Percentiles rank a stretch among this genome's conserved stretches.
These are phyloP conservation scores for Boletus eberwhitei DNA, from an alignment of 768 basidiomycete species.

Conservation along the genomic window DNA sequence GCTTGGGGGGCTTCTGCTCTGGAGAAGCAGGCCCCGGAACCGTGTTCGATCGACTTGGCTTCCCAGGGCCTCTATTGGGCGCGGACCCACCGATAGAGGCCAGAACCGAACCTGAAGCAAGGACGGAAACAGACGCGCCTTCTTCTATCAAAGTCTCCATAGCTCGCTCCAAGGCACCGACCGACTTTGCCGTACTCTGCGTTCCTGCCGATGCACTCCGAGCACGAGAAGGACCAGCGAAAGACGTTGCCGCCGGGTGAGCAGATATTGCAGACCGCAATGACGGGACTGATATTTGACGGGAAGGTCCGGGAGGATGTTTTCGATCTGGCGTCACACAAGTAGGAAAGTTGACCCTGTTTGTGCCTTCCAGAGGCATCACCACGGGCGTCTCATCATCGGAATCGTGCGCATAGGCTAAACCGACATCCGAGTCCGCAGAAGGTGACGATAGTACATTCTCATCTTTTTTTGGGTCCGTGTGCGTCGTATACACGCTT, in stretches of 20 bases:
- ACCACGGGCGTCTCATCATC: conserved; percentile 35
- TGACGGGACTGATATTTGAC: conserved; percentile 27
- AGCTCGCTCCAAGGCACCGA: conserved; percentile 44
- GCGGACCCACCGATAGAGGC: conserved; percentile 26
- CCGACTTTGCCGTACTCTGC: conserved; percentile 28
- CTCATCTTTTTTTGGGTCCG: conserved; percentile 23
- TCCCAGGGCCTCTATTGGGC: conserved; percentile 21
- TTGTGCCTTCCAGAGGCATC: conserved; percentile 19
- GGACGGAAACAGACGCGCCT: conserved; percentile 33
- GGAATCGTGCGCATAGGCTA: conserved; percentile 37
- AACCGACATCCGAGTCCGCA: conserved; percentile 29
- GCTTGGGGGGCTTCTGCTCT: conserved; percentile 47
- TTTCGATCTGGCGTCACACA: conserved; percentile 15
- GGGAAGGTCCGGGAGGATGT: conserved; percentile 22
- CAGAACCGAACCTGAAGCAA: conserved; percentile 33
- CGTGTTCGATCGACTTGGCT: conserved; percentile 48
- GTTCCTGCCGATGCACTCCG: conserved; percentile 30
- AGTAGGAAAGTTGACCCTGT: conserved; percentile 37
- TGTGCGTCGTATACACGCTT: conserved; percentile 33
- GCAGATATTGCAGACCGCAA: conserved; percentile 18
- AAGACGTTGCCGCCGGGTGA: conserved; percentile 10
- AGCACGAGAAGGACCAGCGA: conserved; percentile 9
- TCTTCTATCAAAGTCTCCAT: conserved; percentile 53
- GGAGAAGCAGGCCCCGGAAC: conserved; percentile 45
- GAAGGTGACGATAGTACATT: conserved; percentile 25